A percentile compares a stretch with the other conserved stretches of the same genome.
phyloP scores from a whole-genome alignment of 805 yeast genomes.

The Wilhelminamyces savonicus region DNA sequence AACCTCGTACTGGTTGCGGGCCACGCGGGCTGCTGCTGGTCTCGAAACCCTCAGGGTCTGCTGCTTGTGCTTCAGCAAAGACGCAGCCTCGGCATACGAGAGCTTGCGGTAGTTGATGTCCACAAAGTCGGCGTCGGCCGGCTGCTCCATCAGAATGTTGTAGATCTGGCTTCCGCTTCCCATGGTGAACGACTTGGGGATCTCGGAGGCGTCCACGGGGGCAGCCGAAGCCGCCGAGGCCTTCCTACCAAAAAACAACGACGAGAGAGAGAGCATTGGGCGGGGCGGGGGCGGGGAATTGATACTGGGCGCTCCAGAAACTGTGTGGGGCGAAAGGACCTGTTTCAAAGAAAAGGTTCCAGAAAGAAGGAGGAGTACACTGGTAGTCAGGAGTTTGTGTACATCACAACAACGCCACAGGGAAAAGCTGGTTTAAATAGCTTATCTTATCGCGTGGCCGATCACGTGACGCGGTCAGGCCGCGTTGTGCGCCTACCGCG shows the following conservation, averaged over 20 bases:
- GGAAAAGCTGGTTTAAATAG: no score
- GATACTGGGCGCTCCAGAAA: no score
- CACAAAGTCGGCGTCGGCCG: constrained; percentile 25
- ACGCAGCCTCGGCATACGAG: constrained; percentile 41
- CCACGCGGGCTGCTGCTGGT: not conserved
- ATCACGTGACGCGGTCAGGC: no score
- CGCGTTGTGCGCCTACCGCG: no score
- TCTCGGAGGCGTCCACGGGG: constrained; percentile 5
- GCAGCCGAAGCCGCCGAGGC: constrained; percentile 1
- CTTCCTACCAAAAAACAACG: constrained; percentile 9
- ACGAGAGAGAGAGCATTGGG: constrained; percentile 8
- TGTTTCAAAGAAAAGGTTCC: no score
- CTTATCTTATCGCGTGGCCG: no score
- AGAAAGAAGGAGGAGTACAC: no score
- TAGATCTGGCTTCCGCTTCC: constrained; percentile 20
- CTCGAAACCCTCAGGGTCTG: constrained; percentile 10
- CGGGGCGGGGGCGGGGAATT: constrained; percentile 1
- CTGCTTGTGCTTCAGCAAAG: constrained; percentile 17
- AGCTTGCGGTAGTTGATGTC: constrained; percentile 29
- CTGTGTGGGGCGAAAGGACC: no score
- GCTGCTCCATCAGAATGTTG: constrained; percentile 28
- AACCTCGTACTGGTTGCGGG: constrained; percentile 11
- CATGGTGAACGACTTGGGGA: constrained; percentile 24
- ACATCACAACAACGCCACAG: no score
- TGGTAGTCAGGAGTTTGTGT: no score